Conservation (phyloP, 225 moss, liverwort and hornwort species). For the Sphagnum contortum region DNA sequence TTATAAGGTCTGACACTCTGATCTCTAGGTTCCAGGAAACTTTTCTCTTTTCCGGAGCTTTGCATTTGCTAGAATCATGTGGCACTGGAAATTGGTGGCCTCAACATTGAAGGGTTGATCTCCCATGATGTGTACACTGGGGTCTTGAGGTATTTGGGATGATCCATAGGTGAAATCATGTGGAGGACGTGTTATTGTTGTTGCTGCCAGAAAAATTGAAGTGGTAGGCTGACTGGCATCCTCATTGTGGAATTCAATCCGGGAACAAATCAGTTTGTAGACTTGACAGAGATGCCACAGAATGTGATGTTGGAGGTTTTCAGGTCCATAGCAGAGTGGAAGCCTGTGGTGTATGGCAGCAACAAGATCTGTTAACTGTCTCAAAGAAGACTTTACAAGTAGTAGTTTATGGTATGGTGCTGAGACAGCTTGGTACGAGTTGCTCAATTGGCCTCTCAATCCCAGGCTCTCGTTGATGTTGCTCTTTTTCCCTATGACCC, state of each 20-base stretch:
- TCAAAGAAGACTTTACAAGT: slow-evolving; percentile 50
- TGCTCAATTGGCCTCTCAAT: slow-evolving; percentile 41
- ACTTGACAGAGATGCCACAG: slow-evolving; percentile 61
- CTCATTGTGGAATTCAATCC: slow-evolving; percentile 56
- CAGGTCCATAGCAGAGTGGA: slow-evolving; percentile 49
- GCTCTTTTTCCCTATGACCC: slow-evolving; percentile 56
- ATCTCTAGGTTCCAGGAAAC: no score
- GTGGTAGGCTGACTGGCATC: slow-evolving; percentile 50
- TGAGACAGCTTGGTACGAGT: slow-evolving; percentile 32
- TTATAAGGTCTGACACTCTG: no score
- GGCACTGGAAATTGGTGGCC: slow-evolving; percentile 43
- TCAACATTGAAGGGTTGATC: slow-evolving; percentile 50
- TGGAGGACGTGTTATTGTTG: slow-evolving; percentile 40
- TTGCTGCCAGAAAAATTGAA: slow-evolving; percentile 50
- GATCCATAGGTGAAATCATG: slow-evolving; percentile 43
- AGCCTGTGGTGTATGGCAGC: slow-evolving; percentile 42
- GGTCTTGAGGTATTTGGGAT: slow-evolving; percentile 43
- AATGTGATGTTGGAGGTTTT: slow-evolving; percentile 59
- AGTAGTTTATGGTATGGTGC: slow-evolving; percentile 40
- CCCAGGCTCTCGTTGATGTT: slow-evolving; percentile 26
- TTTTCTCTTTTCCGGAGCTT: slow-evolving; percentile 17
- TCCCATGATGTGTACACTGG: slow-evolving; percentile 45
- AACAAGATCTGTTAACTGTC: slow-evolving; percentile 32
- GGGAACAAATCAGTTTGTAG: slow-evolving; percentile 23
- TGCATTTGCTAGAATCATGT: slow-evolving; percentile 47